Percentiles rank a stretch among this genome's conserved stretches.
These are phyloP conservation scores for Hyphopichia wangnamkhiaoensis DNA, from an alignment of 1,139 yeast genomes.

Conservation along the genomic window DNA sequence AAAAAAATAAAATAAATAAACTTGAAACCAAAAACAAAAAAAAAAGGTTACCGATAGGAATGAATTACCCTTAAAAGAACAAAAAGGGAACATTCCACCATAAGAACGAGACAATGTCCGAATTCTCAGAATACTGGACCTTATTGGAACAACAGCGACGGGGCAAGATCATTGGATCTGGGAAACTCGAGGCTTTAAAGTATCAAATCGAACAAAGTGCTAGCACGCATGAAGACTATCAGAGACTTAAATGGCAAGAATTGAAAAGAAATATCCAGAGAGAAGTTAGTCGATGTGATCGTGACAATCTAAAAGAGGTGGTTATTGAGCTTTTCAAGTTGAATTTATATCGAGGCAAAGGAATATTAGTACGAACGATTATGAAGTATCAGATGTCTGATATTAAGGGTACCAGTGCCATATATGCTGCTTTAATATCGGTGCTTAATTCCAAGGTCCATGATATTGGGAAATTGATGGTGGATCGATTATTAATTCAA, in stretches of 20 bases:
- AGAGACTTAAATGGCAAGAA: conserved; percentile 55
- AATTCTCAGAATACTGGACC: no score
- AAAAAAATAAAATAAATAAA: no score
- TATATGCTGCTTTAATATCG: conserved; percentile 60
- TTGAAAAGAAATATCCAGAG: conserved; percentile 50
- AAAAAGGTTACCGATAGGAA: no score
- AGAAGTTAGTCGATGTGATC: conserved; percentile 46
- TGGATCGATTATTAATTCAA: conserved; percentile 55
- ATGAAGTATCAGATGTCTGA: conserved; percentile 59
- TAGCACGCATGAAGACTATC: no score
- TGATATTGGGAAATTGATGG: conserved; percentile 61
- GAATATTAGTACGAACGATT: conserved; percentile 55
- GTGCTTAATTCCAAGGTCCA: conserved; percentile 71
- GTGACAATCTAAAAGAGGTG: conserved; percentile 48
- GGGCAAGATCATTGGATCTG: no score
- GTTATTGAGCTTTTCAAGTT: conserved; percentile 51
- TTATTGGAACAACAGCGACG: no score
- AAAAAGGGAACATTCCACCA: no score
- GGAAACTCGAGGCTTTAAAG: no score
- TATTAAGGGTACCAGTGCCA: conserved; percentile 38
- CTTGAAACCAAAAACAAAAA: no score
- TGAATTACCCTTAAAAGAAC: no score
- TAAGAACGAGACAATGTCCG: no score
- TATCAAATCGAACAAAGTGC: no score
- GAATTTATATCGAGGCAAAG: conserved; percentile 62